These are phyloP conservation scores for Alternaria consortialis DNA, from an alignment of 2,329 filamentous ascomycete species.

Conservation along the genomic window DNA sequence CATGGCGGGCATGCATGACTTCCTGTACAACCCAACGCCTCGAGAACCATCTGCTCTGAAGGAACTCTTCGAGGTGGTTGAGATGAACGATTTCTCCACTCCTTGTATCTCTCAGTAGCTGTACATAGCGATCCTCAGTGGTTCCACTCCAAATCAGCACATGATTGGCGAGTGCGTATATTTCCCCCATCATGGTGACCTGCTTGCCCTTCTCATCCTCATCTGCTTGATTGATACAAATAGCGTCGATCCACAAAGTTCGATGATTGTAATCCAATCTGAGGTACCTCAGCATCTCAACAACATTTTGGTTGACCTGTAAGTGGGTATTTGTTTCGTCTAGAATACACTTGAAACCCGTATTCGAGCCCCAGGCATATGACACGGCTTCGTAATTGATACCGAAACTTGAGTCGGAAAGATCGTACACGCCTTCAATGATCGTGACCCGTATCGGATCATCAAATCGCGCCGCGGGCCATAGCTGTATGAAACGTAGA, in stretches of 20 bases:
- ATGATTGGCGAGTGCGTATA: background rate
- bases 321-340: background rate
- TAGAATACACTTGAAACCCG: background rate
- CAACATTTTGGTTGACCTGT: background rate
- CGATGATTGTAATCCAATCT: background rate
- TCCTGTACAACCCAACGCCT: background rate
- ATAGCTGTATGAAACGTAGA: too few species aligned
- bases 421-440: background rate
- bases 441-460: background rate
- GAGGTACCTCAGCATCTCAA: background rate
- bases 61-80: background rate
- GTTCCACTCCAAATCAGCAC: background rate
- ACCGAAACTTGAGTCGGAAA: too few species aligned
- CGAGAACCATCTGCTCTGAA: background rate
- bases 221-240: background rate
- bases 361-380: background rate
- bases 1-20: background rate
- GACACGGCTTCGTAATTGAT: background rate
- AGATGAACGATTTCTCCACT: too few species aligned
- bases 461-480: too few species aligned
- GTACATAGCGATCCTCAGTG: too few species aligned
- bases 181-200: background rate
- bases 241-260: background rate
- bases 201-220: background rate
- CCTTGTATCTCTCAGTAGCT: too few species aligned